Conservation (phyloP, 306 rosid species). For the Cucurbita moschata region DNA sequence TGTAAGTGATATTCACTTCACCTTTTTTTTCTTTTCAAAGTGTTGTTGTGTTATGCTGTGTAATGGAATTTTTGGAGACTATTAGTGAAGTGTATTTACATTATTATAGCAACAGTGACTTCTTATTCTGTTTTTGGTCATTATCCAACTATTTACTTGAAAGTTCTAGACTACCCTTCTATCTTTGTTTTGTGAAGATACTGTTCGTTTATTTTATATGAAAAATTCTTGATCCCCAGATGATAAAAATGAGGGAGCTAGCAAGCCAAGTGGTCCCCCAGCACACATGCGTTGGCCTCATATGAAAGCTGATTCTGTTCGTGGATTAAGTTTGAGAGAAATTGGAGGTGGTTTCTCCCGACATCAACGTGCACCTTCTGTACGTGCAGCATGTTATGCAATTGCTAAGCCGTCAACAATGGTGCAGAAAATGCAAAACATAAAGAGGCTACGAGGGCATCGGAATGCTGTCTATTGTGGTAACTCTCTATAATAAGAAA, state of each 20-base stretch:
- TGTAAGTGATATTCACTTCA: constrained; percentile 40
- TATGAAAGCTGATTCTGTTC: constrained; percentile 91
- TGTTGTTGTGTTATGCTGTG: background rate
- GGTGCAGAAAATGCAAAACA: constrained; percentile 89
- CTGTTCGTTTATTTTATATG: background rate
- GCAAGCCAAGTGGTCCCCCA: constrained; percentile 41
- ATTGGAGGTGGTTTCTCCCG: constrained; percentile 95
- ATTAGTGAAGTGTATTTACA: background rate
- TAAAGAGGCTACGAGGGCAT: constrained; percentile 85
- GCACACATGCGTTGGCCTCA: constrained; percentile 97
- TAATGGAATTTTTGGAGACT: background rate
- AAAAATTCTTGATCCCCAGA: constrained; percentile 22
- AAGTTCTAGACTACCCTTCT: background rate
- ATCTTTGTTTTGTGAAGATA: background rate
- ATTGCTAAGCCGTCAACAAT: constrained; percentile 90
- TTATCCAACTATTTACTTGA: background rate
- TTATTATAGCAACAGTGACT: background rate
- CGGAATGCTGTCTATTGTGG: constrained; percentile 98
- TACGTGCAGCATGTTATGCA: constrained; percentile 93
- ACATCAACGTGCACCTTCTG: constrained; percentile 89
- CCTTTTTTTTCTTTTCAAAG: background rate
- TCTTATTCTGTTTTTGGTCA: background rate
- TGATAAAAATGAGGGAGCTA: constrained; percentile 39
- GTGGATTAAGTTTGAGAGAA: constrained; percentile 83
- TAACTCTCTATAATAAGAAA: constrained; percentile 23